Evolutionary conservation across 176 grass and related monocot species (phyloP).

Genomic region (Oryza glaberrima): DNA sequence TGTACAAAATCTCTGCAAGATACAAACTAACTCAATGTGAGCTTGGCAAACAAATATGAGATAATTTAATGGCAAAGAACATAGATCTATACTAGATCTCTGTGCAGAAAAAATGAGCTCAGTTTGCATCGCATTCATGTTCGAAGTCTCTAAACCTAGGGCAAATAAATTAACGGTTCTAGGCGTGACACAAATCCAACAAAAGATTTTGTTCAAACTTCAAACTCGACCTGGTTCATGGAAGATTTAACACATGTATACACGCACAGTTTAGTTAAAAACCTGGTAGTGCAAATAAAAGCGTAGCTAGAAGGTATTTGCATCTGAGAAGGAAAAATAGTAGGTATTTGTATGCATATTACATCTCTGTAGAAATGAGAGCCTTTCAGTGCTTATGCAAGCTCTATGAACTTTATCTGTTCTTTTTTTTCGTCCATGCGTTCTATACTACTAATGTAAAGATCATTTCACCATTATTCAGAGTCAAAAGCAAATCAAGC

Average conservation of each 20-base stretch:
- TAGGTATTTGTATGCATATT: not conserved
- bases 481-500: slow-evolving; percentile 6
- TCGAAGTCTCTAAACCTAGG: slow-evolving; percentile 41
- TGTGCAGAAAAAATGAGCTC: slow-evolving; percentile 35
- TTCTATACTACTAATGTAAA: not conserved
- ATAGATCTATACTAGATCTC: slow-evolving; percentile 45
- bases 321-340: too few species aligned
- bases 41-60: slow-evolving; percentile 16
- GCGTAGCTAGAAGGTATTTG: not conserved
- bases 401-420: too few species aligned
- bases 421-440: not conserved
- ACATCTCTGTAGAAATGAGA: not conserved
- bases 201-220: slow-evolving; percentile 2
- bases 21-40: not conserved
- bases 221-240: not conserved
- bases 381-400: not conserved
- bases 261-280: not conserved
- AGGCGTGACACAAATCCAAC: slow-evolving; percentile 11
- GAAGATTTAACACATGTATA: not conserved
- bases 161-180: slow-evolving; percentile 12
- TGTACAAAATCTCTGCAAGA: slow-evolving; percentile 36
- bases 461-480: not conserved
- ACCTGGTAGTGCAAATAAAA: not conserved
- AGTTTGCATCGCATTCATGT: slow-evolving; percentile 24
- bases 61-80: not conserved